Base-by-base conservation (phyloP, 192 early-diverging fungal genomes). In the Podila clonocystis region DNA sequence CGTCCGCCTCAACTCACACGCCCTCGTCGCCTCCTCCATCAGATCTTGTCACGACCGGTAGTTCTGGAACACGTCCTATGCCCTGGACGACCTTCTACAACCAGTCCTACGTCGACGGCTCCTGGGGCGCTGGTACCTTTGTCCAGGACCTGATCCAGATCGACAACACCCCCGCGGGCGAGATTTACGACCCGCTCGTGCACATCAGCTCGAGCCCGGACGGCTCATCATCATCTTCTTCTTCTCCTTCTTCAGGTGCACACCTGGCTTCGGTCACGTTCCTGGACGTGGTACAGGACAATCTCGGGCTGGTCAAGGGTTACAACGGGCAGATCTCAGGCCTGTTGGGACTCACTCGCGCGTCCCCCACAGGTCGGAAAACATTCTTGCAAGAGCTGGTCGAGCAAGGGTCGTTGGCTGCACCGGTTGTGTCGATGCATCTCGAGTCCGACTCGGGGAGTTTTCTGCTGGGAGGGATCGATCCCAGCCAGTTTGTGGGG, bases 71-170 rank as follows among this genome's bases (percentile, higher is more conserved):
- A 55, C 0, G 50, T 57, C 0, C 65, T 22, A 15, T 11, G 4
- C 33, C 58, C 5, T 22, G 41, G 49, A 31, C 58, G 20, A 45
- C 26, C 12, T 59, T 50, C 15, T 75, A 75, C 45, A 75, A 75
- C 26, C 74, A 75, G 22, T 50, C 74, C 0, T 69, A 75, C 19
- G 74, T 69, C 26, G 74, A 75, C 9, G 74, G 74, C 17, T 69
- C 74, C 17, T 75, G 74, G 67, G 74, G 74, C 12, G 74, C 74
- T 9, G 74, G 67, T 8, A 69, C 74, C 19, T 75, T 75, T 64
- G 67, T 75, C n/a, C 74, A 50, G 41, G 74, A 75, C 50, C 61
- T 50, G 5, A 75, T 75, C 26, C 60, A 64, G 22, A 63, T 75
- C 36, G 74, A 75, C 38, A 30, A 52, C 20, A 68, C 73, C 20